These are phyloP conservation scores for Corymbia maculata DNA, from an alignment of 345 rosid species.

Conservation along the genomic window DNA sequence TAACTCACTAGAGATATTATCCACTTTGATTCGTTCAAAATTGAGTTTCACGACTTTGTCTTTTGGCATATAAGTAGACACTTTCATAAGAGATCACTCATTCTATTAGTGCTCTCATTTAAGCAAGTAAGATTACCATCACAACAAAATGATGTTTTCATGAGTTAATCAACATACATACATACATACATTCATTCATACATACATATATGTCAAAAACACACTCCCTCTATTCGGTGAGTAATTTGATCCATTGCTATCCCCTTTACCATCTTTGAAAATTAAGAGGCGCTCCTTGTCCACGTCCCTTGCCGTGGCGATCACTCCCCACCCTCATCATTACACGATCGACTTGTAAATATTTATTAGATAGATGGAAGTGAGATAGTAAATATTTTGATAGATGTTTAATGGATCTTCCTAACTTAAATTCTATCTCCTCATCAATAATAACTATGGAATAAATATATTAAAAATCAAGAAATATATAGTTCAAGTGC, in stretches of 20 bases:
- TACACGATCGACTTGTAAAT: not conserved
- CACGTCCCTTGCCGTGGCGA: rapidly evolving
- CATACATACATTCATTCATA: no score
- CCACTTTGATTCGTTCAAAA: not conserved
- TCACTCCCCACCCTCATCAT: not conserved
- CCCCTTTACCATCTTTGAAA: not conserved
- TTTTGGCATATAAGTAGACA: rapidly evolving
- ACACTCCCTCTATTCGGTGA: not conserved
- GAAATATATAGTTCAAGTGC: not conserved
- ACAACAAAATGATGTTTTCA: no score
- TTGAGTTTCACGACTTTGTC: rapidly evolving
- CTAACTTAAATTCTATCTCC: not conserved
- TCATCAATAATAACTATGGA: not conserved
- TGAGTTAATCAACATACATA: no score
- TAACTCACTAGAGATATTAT: not conserved
- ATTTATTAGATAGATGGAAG: rapidly evolving
- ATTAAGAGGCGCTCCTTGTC: not conserved
- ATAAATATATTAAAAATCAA: rapidly evolving
- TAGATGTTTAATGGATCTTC: rapidly evolving
- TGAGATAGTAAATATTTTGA: rapidly evolving
- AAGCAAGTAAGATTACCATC: no score
- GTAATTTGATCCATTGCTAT: not conserved
- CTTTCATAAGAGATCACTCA: rapidly evolving
- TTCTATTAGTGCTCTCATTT: not conserved
- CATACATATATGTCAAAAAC: no score